Conservation (phyloP, 2,329 filamentous ascomycete species). For the Neoascochyta sp. region DNA sequence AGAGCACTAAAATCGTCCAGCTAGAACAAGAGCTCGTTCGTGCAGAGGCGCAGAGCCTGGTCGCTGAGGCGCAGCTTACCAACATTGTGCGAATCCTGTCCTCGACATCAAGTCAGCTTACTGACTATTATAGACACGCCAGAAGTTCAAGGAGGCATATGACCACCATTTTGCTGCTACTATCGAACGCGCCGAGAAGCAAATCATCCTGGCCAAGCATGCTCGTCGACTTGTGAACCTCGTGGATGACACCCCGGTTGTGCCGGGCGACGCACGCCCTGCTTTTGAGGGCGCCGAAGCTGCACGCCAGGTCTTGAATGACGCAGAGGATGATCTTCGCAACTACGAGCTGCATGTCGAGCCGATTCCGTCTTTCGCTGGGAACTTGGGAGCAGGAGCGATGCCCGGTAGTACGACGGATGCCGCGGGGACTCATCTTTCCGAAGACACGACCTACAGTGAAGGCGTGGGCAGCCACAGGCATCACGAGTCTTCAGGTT, state of each 20-base stretch:
- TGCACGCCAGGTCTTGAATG: slow-evolving; percentile 82
- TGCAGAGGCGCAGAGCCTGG: slow-evolving; percentile 91
- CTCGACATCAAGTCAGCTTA: background rate
- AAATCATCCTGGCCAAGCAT: slow-evolving; percentile 88
- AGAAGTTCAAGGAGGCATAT: slow-evolving; percentile 94
- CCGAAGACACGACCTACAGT: slow-evolving; percentile 2
- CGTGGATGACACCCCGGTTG: slow-evolving; percentile 83
- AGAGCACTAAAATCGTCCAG: slow-evolving; percentile 73
- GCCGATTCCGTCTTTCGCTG: slow-evolving; percentile 51
- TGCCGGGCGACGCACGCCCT: slow-evolving; percentile 75
- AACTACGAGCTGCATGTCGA: slow-evolving; percentile 63
- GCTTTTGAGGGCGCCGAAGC: slow-evolving; percentile 63
- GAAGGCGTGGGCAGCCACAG: slow-evolving; percentile 10
- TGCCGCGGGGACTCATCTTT: slow-evolving; percentile 1
- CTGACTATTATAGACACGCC: slow-evolving; percentile 66
- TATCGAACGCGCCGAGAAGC: slow-evolving; percentile 95
- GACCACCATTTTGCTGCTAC: slow-evolving; percentile 82
- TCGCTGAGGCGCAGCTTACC: slow-evolving; percentile 92
- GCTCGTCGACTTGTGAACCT: slow-evolving; percentile 79
- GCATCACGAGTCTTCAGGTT: slow-evolving; percentile 22
- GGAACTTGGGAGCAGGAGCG: slow-evolving; percentile 47
- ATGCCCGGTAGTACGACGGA: slow-evolving; percentile 34
- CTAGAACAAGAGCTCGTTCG: slow-evolving; percentile 95
- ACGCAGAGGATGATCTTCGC: slow-evolving; percentile 83
- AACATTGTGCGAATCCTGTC: slow-evolving; percentile 63